Evolutionary conservation across 2,329 filamentous ascomycete genomes (phyloP), one percentile per base, ranked within the genome.

Genomic region (Nemania sp.): DNA sequence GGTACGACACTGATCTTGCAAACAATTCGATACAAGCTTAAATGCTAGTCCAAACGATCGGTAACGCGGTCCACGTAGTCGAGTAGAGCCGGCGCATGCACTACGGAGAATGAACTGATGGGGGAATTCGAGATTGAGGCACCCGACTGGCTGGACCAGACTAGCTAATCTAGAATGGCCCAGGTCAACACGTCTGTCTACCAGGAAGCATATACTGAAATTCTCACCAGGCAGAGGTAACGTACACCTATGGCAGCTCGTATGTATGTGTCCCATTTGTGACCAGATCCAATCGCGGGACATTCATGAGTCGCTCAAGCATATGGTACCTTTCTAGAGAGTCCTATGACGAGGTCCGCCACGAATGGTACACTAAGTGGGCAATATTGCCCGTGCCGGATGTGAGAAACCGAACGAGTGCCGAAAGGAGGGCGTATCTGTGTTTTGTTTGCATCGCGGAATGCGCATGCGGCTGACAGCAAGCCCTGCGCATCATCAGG

Each of bases 401-500:
- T 11, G 22, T 49, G 8, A 49, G 45, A 20, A 11, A 49, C 18
- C n/a, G 24, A 49, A 20, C 11, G n/a, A 11, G 18, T 24, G 22
- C n/a, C 45, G 24, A 22, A 49, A 22, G 22, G 45, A 20, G 45
- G 24, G 29, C 24, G 24, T 29, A 52, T 52, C 26, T 52, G 10
- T 27, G 49, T 52, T 52, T 52, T 27, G 49, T 52, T 52, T 52
- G 26, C 49, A n/a, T 27, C 49, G 29, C n/a, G 8, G 24, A 22
- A 29, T 8, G 15, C 29, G 49, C 45, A 43, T 53, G 47, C 45
- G 54, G 62, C 47, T 53, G 47, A 65, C 22, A 22, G 18, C 10
- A 45, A 47, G 20, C 58, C 64, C 64, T 67, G 59, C 64, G 51
- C 55, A 59, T 63, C 59, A 54, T 59, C 47, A 24, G 27, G 43